Base-by-base conservation (phyloP, 73 alveolate genomes). In the Paraurostyla sp. region DNA sequence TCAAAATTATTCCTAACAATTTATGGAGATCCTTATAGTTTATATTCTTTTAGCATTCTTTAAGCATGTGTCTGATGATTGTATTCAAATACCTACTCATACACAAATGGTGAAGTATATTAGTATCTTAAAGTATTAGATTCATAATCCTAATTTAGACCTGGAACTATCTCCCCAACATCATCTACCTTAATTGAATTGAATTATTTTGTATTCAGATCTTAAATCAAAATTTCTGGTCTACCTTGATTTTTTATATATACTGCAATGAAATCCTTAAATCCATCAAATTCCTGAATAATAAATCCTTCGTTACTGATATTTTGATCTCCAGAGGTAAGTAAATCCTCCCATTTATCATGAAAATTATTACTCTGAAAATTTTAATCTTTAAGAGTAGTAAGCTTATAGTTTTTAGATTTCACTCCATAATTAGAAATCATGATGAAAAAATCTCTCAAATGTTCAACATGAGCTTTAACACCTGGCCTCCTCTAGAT, bases 211-310 rank as follows among this genome's bases (percentile, higher is more conserved):
- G 75, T 85, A 32, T 78, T 42, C 18, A 96, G 42, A 87, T 94
- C 96, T 27, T 82, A 75, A 13, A 96, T 68, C 35, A 71, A 78
- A 22, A 96, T 86, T 56, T 87, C 87, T 38, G 94, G 92, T 23
- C 51, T 89, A 7, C 97, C 92, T 59, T 94, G 92, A 51, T 92
- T 58, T 71, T 81, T 92, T 11, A 76, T 49, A 71, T 96, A 96
- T 3, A 96, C 78, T 15, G 95, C 98, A 27, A 96, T 63, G 85
- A 80, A 91, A 54, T 94, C 92, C 58, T 94, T 80, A 78, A 93
- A 96, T 46, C 92, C 82, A 78, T 96, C 99, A 35, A 96, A 80
- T 81, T 96, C 99, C 46, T 85, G 86, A 13, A 96, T 89, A 20
- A 90, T 45, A 33, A 43, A 73, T 22, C 85, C 92, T 32, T 68